Percentiles rank a stretch among this genome's conserved stretches.
phyloP scores from a whole-genome alignment of 805 yeast species.

The Zygoascus biomembranicola region DNA sequence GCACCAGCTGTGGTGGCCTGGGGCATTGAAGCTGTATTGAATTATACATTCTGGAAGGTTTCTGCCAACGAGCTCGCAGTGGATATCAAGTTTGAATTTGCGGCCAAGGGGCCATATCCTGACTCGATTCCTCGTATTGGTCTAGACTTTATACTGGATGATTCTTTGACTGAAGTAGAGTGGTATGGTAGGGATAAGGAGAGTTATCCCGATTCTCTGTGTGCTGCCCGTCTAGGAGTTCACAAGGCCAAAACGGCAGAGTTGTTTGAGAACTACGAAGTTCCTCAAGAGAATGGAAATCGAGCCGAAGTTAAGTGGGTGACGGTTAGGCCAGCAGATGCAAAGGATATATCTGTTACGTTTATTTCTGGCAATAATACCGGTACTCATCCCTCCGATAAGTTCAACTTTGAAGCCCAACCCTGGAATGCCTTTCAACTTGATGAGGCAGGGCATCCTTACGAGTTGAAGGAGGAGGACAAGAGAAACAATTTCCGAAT shows the following conservation, averaged over 20 bases:
- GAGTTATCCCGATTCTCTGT: conserved; percentile 28
- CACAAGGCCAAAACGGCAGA: conserved; percentile 13
- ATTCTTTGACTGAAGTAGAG: conserved; percentile 14
- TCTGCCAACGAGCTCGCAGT: conserved; percentile 4
- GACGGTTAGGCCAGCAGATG: neutral
- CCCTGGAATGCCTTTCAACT: conserved; percentile 13
- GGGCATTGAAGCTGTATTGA: conserved; percentile 19
- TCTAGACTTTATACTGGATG: conserved; percentile 25
- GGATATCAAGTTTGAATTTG: conserved; percentile 6
- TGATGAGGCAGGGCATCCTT: conserved; percentile 21
- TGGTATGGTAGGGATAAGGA: conserved; percentile 34
- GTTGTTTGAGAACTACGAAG: conserved; percentile 26
- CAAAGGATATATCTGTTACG: neutral
- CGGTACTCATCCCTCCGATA: neutral
- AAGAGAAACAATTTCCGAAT: conserved; percentile 17
- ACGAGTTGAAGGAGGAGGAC: conserved; percentile 15
- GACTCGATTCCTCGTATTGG: conserved; percentile 30
- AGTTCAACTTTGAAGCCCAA: conserved; percentile 12
- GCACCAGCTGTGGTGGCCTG: conserved; percentile 25
- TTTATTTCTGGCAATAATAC: neutral
- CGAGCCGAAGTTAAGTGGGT: conserved; percentile 29
- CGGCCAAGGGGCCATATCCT: conserved; percentile 18
- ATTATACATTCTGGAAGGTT: conserved; percentile 9
- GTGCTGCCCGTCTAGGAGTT: conserved; percentile 24
- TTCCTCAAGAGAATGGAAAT: conserved; percentile 33